Evolutionary conservation across 768 basidiomycete genomes (phyloP).

Genomic region (Trametes cubensis): DNA sequence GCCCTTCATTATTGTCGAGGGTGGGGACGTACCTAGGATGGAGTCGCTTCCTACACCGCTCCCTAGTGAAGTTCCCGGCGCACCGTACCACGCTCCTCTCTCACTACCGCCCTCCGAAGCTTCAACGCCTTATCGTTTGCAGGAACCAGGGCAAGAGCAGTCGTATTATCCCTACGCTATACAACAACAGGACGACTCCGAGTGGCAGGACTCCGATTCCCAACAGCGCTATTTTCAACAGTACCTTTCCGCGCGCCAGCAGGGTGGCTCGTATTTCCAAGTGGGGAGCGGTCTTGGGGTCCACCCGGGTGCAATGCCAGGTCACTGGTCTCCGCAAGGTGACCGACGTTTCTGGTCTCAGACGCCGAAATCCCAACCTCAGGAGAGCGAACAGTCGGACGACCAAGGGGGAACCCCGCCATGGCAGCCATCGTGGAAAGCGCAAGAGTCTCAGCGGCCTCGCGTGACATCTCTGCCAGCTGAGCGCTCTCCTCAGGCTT

Average conservation of each 20-base stretch:
- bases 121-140: conserved; percentile 25
- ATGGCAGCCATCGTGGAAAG: conserved; percentile 16
- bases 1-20: conserved; percentile 15
- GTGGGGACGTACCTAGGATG: conserved; percentile 39
- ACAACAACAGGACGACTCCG: conserved; percentile 8
- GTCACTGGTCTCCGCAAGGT: conserved; percentile 15
- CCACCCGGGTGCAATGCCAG: conserved; percentile 9
- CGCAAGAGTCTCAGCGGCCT: conserved; percentile 2
- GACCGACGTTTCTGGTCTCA: conserved; percentile 17
- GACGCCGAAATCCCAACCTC: not conserved
- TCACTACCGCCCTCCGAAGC: conserved; percentile 29
- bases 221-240: conserved; percentile 3
- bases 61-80: conserved; percentile 61
- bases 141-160: not conserved
- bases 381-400: conserved; percentile 24
- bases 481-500: conserved; percentile 15
- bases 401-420: conserved; percentile 1
- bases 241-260: not conserved
- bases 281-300: not conserved
- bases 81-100: conserved; percentile 48
- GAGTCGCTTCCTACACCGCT: conserved; percentile 62
- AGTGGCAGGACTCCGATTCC: conserved; percentile 14
- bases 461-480: conserved; percentile 1
- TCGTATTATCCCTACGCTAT: not conserved
- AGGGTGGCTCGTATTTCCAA: conserved; percentile 3